phyloP scores from a whole-genome alignment of 768 basidiomycete species.

The Suillus weaverae region DNA sequence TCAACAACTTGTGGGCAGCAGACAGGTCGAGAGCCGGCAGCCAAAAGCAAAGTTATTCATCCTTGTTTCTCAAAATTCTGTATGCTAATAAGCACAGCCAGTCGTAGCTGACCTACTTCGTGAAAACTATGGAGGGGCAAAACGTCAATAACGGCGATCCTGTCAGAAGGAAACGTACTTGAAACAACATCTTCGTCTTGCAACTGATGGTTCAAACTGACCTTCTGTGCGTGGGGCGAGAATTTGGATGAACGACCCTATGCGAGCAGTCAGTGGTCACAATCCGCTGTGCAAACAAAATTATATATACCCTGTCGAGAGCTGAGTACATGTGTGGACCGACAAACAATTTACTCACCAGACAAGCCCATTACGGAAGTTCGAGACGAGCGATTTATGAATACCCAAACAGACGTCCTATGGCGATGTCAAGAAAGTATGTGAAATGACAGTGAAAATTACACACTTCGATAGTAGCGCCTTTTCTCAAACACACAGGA shows the following conservation, averaged over 20 bases:
- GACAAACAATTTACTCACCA: conserved; percentile 55
- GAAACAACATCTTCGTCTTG: conserved; percentile 89
- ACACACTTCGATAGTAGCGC: conserved; percentile 86
- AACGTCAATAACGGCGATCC: not conserved
- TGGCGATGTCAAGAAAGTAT: not conserved
- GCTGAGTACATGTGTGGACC: not conserved
- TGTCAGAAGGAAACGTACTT: conserved; percentile 49
- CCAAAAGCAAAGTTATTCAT: not conserved
- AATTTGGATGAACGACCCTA: conserved; percentile 96
- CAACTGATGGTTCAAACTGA: conserved; percentile 80
- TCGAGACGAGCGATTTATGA: conserved; percentile 83
- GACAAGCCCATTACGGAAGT: conserved; percentile 93
- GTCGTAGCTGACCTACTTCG: not conserved
- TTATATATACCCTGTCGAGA: conserved; percentile 6
- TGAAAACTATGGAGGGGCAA: not conserved
- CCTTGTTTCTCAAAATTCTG: not conserved
- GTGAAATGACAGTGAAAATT: not conserved
- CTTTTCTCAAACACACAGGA: conserved; percentile 87
- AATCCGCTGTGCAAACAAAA: conserved; percentile 1
- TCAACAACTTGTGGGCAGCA: not conserved
- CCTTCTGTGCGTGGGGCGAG: conserved; percentile 91
- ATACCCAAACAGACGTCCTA: conserved; percentile 91
- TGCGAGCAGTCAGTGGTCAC: conserved; percentile 4
- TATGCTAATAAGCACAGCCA: not conserved
- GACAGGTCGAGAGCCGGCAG: not conserved